Percentiles rank a stretch among this genome's conserved stretches.
Evolutionary conservation across 208 protist species (phyloP).

Genomic region (Leishmania mexicana): DNA sequence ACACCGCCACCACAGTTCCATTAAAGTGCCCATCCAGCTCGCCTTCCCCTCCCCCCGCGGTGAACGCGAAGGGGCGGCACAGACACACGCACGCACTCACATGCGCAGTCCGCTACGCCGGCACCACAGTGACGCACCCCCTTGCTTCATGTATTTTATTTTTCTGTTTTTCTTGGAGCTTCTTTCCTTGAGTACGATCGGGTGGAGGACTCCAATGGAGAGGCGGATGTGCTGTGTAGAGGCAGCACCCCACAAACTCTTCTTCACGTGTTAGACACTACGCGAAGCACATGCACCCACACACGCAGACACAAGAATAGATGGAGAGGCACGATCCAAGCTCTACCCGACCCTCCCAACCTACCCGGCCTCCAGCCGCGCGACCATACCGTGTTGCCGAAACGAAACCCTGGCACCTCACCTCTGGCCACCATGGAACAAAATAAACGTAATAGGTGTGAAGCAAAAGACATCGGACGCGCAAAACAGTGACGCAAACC

Average conservation of each 20-base stretch:
- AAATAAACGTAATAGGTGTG: background rate
- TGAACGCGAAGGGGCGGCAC: background rate
- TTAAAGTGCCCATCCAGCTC: background rate
- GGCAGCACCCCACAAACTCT: background rate
- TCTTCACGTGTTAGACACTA: background rate
- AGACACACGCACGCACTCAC: background rate
- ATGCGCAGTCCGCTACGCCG: background rate
- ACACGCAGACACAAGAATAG: background rate
- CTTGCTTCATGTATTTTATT: background rate
- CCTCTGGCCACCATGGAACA: background rate
- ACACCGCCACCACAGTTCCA: background rate
- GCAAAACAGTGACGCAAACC: background rate
- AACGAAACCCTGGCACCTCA: background rate
- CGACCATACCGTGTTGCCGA: background rate
- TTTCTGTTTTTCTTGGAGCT: background rate
- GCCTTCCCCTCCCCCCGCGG: background rate
- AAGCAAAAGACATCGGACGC: background rate
- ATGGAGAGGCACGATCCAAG: background rate
- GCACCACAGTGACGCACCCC: background rate
- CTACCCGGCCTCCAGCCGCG: background rate
- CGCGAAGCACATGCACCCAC: background rate
- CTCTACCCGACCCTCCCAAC: background rate
- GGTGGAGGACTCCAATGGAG: background rate
- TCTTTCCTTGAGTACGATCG: background rate
- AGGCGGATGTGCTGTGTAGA: background rate